Evolutionary conservation across 2,329 filamentous ascomycete species (phyloP), one percentile per base, ranked within the genome.

Genomic region (Alternaria novae-zelandiae): DNA sequence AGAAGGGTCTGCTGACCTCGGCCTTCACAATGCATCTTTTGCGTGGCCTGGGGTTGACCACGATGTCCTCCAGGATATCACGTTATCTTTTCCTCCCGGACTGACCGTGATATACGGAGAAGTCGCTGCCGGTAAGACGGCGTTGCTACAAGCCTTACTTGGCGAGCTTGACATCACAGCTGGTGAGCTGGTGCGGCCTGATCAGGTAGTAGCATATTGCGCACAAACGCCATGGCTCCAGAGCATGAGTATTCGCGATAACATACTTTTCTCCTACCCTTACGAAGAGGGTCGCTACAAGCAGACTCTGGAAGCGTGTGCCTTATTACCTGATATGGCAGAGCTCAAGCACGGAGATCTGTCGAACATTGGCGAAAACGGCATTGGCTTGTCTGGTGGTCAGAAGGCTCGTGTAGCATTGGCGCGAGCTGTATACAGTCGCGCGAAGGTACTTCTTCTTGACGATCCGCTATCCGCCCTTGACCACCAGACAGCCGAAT

Each of bases 31-130:
- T 26, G 92, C 91, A 5, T 89, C 89, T 0, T 96, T 96, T 74
- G 87, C 90, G 0, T 97, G 94, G 90, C 93, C 94, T 0, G 91
- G 91, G 0, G 87, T 87, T 1, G 76, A 84, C 3, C 83, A 84
- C 8, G 82, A 86, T 5, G 86, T 90, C 0, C 81, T 91, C 0
- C 78, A 80, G 20, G 77, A 88, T 51, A 78, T 90, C 15, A 84
- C 81, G 36, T 61, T 90, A 3, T 82, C 81, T 0, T 88, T 90
- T 28, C 82, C 86, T 0, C 71, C 73, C 15, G 89, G 89, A 0
- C 70, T 91, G 26, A 89, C 86, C 1, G 85, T 90, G 11, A 80
- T 91, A 3, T 86, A 83, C 67, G 89, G 89, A n/a, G 86, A 89
- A 68, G 88, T 90, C 1, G 89, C 86, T 3, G 81, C 87, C 8